phyloP scores from a whole-genome alignment of 106 monocot species.

The Iris macrosiphon region DNA sequence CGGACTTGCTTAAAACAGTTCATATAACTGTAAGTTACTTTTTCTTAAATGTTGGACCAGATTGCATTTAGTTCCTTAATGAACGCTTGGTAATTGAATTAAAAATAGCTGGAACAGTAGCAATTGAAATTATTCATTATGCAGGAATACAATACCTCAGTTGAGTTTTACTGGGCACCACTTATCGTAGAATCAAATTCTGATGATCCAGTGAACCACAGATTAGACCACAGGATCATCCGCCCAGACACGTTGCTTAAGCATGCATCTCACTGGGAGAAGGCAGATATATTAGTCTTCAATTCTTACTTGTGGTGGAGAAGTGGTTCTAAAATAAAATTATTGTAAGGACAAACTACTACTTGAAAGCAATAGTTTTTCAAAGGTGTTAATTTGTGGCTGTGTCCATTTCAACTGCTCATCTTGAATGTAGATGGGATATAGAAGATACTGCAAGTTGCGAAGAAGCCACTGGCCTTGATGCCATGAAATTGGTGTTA shows the following conservation, averaged over 20 bases:
- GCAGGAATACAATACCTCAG: conserved; percentile 74
- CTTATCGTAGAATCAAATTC: conserved; percentile 84
- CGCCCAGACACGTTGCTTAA: conserved; percentile 41
- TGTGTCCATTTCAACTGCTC: background rate
- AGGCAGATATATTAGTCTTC: conserved; percentile 71
- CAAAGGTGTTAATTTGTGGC: background rate
- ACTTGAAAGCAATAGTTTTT: too few relatives aligned
- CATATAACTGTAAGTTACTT: too few relatives aligned
- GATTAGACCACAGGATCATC: conserved; percentile 63
- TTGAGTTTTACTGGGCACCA: conserved; percentile 86
- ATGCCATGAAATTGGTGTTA: conserved; percentile 58
- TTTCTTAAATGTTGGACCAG: too few relatives aligned
- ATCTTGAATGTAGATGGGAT: conserved; percentile 32
- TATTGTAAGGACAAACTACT: conserved; percentile 45
- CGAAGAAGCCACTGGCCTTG: conserved; percentile 51
- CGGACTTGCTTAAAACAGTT: too few relatives aligned
- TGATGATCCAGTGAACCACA: conserved; percentile 80
- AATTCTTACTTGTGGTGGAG: conserved; percentile 87
- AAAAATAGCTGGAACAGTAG: too few relatives aligned
- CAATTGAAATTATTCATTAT: too few relatives aligned
- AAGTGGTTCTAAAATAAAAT: conserved; percentile 67
- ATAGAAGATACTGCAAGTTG: conserved; percentile 27
- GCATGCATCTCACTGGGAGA: conserved; percentile 65
- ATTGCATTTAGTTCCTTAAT: too few relatives aligned
- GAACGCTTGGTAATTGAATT: too few relatives aligned